phyloP scores from a whole-genome alignment of 208 protist species.

The Porcisia hertigi region DNA sequence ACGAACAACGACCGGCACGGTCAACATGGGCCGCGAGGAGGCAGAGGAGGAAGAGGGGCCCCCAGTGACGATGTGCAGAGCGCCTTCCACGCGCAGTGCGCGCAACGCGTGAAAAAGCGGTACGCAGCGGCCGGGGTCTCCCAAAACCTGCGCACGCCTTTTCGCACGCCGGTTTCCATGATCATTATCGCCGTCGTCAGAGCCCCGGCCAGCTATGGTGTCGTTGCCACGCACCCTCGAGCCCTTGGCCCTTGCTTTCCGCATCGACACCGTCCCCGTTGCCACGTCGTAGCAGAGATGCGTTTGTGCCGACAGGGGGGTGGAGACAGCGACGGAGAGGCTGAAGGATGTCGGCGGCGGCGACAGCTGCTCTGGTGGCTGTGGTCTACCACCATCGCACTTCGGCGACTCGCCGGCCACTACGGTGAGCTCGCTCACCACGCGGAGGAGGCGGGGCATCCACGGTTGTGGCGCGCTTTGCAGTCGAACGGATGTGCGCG shows the following conservation, averaged over 20 bases:
- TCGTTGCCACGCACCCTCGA: not conserved
- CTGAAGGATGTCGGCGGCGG: constrained; percentile 14
- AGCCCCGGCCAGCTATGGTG: not conserved
- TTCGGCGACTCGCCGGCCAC: not conserved
- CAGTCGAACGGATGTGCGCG: not conserved
- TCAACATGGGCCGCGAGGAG: not conserved
- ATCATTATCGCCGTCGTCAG: not conserved
- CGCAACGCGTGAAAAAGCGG: constrained; percentile 25
- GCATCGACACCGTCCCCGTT: not conserved
- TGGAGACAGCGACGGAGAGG: constrained; percentile 17
- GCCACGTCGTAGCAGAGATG: constrained; percentile 20
- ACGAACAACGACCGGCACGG: constrained; percentile 39
- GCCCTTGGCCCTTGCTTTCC: not conserved
- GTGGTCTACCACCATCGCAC: not conserved
- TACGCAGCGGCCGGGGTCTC: not conserved
- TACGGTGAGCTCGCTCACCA: not conserved
- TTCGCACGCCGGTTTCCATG: not conserved
- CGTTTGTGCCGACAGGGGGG: constrained; percentile 11
- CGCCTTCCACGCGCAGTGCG: constrained; percentile 9
- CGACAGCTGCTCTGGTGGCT: not conserved
- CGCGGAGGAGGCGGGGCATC: constrained; percentile 12
- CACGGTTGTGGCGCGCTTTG: constrained; percentile 1
- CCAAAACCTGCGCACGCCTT: not conserved
- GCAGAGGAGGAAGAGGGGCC: not conserved
- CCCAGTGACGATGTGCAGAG: constrained; percentile 6